A percentile compares a stretch with the other conserved stretches of the same genome.
Conservation (phyloP, 2,329 filamentous ascomycete genomes). For the Monilinia polystroma region DNA sequence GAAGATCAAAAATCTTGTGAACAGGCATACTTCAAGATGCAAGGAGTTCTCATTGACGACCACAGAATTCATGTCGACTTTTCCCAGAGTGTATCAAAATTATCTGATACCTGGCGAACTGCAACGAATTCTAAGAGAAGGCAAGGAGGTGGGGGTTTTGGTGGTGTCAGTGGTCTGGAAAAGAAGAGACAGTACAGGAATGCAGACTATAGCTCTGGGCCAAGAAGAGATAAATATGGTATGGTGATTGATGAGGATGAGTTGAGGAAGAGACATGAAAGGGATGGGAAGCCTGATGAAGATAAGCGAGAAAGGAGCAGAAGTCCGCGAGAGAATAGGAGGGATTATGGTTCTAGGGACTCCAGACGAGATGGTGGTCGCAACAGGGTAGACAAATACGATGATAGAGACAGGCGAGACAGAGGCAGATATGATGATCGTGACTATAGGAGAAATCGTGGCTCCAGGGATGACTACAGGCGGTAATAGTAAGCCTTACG, state of each 20-base stretch:
- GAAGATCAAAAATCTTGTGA: slow-evolving; percentile 91
- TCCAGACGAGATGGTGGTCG: slow-evolving; percentile 30
- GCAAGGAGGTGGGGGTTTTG: slow-evolving; percentile 72
- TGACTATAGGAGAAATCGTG: slow-evolving; percentile 12
- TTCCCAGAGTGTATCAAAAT: slow-evolving; percentile 85
- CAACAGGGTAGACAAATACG: slow-evolving; percentile 30
- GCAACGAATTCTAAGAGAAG: slow-evolving; percentile 79
- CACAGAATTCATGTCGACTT: slow-evolving; percentile 98
- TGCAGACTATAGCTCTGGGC: slow-evolving; percentile 40
- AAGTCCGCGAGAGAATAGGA: slow-evolving; percentile 35
- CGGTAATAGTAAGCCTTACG: background rate
- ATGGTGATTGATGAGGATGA: slow-evolving; percentile 81
- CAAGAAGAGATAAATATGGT: slow-evolving; percentile 57
- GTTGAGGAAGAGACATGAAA: slow-evolving; percentile 53
- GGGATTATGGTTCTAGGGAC: slow-evolving; percentile 27
- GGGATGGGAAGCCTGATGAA: slow-evolving; percentile 40
- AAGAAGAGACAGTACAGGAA: slow-evolving; percentile 86
- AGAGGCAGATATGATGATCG: slow-evolving; percentile 31
- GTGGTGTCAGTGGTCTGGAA: slow-evolving; percentile 83
- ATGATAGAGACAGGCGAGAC: slow-evolving; percentile 30
- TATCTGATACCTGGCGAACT: slow-evolving; percentile 86
- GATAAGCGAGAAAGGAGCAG: slow-evolving; percentile 39
- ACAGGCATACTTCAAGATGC: slow-evolving; percentile 98
- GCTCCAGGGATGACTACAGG: slow-evolving; percentile 17
- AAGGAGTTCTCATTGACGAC: slow-evolving; percentile 93